Evolutionary conservation across 2,329 filamentous ascomycete species (phyloP).

Genomic region (Exophiala alcalophila): DNA sequence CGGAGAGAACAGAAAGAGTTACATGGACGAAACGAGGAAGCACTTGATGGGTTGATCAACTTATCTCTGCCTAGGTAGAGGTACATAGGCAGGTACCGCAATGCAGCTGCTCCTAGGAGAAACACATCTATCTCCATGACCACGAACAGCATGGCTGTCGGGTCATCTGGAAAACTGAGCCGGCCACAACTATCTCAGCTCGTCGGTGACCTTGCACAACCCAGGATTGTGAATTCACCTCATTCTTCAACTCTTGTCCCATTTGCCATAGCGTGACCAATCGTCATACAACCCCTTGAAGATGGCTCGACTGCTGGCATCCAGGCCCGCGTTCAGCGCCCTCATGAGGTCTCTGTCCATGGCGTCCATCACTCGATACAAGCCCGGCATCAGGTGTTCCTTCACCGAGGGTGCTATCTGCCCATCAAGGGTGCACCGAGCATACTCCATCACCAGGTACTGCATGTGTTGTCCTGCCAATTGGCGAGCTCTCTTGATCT

Average conservation of each 20-base stretch:
- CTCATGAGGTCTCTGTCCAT: slow-evolving; percentile 51
- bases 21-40: too few species aligned
- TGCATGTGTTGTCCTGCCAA: slow-evolving; percentile 58
- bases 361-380: slow-evolving; percentile 54
- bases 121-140: too few species aligned
- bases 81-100: too few species aligned
- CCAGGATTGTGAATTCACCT: too few species aligned
- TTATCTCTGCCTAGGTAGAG: too few species aligned
- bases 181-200: too few species aligned
- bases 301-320: slow-evolving; percentile 51
- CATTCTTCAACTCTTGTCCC: slow-evolving; percentile 42
- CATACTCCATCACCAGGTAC: slow-evolving; percentile 57
- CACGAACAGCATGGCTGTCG: too few species aligned
- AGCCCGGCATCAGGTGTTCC: slow-evolving; percentile 50
- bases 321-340: slow-evolving; percentile 51
- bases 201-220: too few species aligned
- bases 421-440: slow-evolving; percentile 50
- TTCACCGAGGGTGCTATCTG: slow-evolving; percentile 53
- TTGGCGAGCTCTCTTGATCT: slow-evolving; percentile 57
- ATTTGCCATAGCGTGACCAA: slow-evolving; percentile 48
- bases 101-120: too few species aligned
- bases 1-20: too few species aligned
- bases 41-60: too few species aligned
- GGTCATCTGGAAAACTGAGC: too few species aligned
- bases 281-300: slow-evolving; percentile 55